phyloP scores from a whole-genome alignment of 2,329 filamentous ascomycete genomes.

The Colletotrichum higginsianum region DNA sequence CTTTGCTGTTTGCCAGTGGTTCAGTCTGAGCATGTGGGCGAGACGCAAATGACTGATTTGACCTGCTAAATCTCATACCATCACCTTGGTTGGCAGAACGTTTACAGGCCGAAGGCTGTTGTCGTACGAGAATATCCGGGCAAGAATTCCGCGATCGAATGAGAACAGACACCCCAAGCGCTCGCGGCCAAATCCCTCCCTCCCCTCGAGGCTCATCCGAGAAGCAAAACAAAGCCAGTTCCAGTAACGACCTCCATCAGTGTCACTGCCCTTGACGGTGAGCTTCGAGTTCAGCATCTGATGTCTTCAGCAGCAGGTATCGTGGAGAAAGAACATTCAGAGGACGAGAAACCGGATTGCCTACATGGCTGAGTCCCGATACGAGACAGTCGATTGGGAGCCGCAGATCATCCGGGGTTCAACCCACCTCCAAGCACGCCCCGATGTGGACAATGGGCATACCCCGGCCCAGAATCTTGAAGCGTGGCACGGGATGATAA shows the following conservation, averaged over 20 bases:
- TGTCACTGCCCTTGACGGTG: not conserved
- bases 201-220: constrained; percentile 14
- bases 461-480: not conserved
- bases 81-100: not conserved
- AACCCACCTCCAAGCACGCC: not conserved
- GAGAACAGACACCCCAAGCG: not conserved
- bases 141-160: constrained; percentile 1
- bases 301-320: not conserved
- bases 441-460: not conserved
- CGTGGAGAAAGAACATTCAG: not conserved
- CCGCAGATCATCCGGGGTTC: not conserved
- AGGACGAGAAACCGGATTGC: not conserved
- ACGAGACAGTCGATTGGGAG: not conserved
- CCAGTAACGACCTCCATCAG: too few species aligned
- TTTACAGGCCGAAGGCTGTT: constrained; percentile 6
- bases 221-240: not conserved
- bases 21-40: constrained; percentile 8
- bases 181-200: constrained; percentile 6
- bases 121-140: constrained; percentile 2
- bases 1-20: not conserved
- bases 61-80: not conserved
- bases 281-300: not conserved
- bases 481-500: not conserved
- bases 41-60: not conserved
- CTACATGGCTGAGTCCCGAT: not conserved